These are phyloP conservation scores for Trichoderma sp. DNA, from an alignment of 2,329 filamentous ascomycete genomes.

Conservation along the genomic window DNA sequence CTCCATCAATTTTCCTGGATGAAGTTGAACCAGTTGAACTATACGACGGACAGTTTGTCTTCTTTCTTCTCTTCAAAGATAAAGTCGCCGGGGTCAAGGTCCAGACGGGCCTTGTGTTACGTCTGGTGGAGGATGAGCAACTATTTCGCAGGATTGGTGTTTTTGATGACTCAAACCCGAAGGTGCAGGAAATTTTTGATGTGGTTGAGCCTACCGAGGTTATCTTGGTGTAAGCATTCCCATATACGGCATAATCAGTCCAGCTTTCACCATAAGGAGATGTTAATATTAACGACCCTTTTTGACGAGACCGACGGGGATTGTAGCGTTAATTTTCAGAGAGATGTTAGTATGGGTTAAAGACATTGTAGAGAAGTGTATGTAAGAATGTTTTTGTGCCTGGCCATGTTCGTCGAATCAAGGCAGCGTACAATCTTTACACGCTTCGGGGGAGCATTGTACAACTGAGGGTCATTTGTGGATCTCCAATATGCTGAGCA, in stretches of 20 bases:
- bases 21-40: background rate
- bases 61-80: background rate
- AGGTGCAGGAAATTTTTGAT: background rate
- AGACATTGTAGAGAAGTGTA: background rate
- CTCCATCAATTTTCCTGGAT: background rate
- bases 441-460: background rate
- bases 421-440: background rate
- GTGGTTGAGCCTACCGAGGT: background rate
- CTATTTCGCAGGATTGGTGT: background rate
- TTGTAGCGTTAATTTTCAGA: background rate
- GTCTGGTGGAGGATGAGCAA: background rate
- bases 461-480: background rate
- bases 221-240: background rate
- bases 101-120: background rate
- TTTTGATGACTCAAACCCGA: background rate
- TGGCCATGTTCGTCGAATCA: background rate
- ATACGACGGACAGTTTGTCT: background rate
- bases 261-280: too few species aligned
- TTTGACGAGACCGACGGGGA: background rate
- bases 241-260: background rate
- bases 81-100: background rate
- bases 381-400: background rate
- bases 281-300: background rate
- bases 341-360: background rate
- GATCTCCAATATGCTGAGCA: background rate